phyloP scores from a whole-genome alignment of 1,284 basidiomycete species.

The Amylostereum chailletii region DNA sequence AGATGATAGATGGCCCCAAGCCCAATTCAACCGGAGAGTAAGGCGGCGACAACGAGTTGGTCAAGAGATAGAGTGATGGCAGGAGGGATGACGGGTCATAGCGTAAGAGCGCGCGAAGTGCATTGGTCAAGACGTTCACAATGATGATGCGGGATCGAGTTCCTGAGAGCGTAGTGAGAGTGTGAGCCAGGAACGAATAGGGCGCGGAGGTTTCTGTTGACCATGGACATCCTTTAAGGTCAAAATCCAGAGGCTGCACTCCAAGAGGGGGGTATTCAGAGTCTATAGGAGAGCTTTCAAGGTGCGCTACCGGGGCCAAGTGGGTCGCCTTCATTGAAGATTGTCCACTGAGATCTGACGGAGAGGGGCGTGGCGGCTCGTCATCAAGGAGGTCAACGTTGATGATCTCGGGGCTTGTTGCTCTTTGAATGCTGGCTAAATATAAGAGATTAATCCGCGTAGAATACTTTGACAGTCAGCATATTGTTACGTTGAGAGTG shows the following conservation, averaged over 20 bases:
- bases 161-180: conserved; percentile 62
- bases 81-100: conserved; percentile 68
- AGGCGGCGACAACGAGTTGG: conserved; percentile 78
- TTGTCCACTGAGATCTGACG: no score
- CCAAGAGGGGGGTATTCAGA: conserved; percentile 27
- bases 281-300: no score
- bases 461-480: no score
- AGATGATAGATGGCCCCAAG: conserved; percentile 69
- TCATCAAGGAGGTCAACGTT: conserved; percentile 22
- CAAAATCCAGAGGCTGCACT: conserved; percentile 37
- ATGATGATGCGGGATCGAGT: conserved; percentile 84
- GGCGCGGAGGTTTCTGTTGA: conserved; percentile 41
- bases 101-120: conserved; percentile 60
- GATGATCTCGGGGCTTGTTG: conserved; percentile 16
- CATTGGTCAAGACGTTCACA: conserved; percentile 74
- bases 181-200: conserved; percentile 76
- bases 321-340: no score
- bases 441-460: no score
- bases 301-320: no score
- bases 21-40: conserved; percentile 73
- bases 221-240: conserved; percentile 28
- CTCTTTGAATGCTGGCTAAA: no score
- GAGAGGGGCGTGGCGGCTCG: background rate
- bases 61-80: conserved; percentile 83
- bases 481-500: no score